Conservation (phyloP, 2,329 filamentous ascomycete genomes). For the Xylaria sp. region DNA sequence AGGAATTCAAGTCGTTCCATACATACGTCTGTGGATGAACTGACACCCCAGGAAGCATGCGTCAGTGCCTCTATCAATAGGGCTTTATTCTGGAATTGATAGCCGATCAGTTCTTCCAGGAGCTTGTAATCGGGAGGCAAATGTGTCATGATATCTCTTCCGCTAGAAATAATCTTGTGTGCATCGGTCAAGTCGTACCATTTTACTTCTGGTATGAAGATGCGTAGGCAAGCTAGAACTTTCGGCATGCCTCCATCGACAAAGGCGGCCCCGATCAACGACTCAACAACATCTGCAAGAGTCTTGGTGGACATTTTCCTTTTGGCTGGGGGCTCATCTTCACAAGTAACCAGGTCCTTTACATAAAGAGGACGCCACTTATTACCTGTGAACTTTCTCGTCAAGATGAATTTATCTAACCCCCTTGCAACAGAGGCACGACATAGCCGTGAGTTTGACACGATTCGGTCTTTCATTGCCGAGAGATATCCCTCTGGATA, state of each 20-base stretch:
- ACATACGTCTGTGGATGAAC: slow-evolving; percentile 52
- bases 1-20: slow-evolving; percentile 87
- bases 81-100: slow-evolving; percentile 73
- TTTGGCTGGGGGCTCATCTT: slow-evolving; percentile 13
- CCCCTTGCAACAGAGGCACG: slow-evolving; percentile 70
- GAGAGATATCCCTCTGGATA: slow-evolving; percentile 84
- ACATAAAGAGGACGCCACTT: slow-evolving; percentile 79
- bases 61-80: slow-evolving; percentile 84
- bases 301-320: slow-evolving; percentile 70
- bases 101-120: slow-evolving; percentile 74
- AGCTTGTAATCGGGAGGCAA: slow-evolving; percentile 56
- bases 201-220: slow-evolving; percentile 70
- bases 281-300: slow-evolving; percentile 87
- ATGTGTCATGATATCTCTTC: slow-evolving; percentile 50
- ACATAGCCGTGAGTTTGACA: slow-evolving; percentile 80
- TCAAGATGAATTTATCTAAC: slow-evolving; percentile 78
- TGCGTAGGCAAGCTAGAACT: slow-evolving; percentile 70
- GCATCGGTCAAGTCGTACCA: slow-evolving; percentile 61
- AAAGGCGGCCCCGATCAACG: slow-evolving; percentile 81
- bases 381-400: slow-evolving; percentile 70
- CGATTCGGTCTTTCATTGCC: slow-evolving; percentile 71
- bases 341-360: slow-evolving; percentile 51
- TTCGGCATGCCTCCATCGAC: slow-evolving; percentile 73
- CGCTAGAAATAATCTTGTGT: slow-evolving; percentile 56
- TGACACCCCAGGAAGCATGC: slow-evolving; percentile 69